Evolutionary conservation across 805 yeast genomes (phyloP), one percentile per base, ranked within the genome.

Genomic region (Barnettozyma siamensis): DNA sequence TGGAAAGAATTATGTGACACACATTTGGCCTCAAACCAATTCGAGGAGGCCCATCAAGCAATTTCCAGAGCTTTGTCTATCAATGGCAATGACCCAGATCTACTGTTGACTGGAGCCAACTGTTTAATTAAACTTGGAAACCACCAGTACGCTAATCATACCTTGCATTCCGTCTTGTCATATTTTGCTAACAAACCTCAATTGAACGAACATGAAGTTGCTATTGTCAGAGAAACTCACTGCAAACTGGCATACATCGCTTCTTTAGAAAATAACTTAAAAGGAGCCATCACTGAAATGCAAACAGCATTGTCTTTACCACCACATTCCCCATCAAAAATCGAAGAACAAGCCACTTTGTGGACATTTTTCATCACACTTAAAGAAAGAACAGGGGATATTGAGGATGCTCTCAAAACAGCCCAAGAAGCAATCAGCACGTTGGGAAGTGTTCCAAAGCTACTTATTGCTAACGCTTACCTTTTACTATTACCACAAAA

Each of bases 191-290:
- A 49, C 64, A 52, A 47, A 17, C 41, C 50, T 4, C 49, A 44
- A 6, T 31, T 36, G 54, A 62, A 33, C 51, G 64, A 37, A 43
- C 58, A 7, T 12, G 75, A 70, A 35, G 55, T 72, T n/a, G 73
- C 72, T 40, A 63, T 73, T 2, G 72, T 76, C 0, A 62, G 80
- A 40, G 64, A 70, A 13, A 71, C 73, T 3, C 81, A 76, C 58
- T 69, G 75, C 4, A 79, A 76, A 49, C 59, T 78, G 35, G 82
- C 80, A 0, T 72, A 73, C 5, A 62, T 78, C n/a, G 74, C 76
- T 2, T 69, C 73, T 2, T 65, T 70, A 7, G 74, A 75, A 21
- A 73, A 73, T 15, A 69, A 76, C 49, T 61, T 69, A 30, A 78
- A 75, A 41, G 50, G 61, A 36, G 73, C 77, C n/a, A 66, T 70